Conservation (phyloP, 225 moss, liverwort and hornwort genomes). For the Climacium dendroides region DNA sequence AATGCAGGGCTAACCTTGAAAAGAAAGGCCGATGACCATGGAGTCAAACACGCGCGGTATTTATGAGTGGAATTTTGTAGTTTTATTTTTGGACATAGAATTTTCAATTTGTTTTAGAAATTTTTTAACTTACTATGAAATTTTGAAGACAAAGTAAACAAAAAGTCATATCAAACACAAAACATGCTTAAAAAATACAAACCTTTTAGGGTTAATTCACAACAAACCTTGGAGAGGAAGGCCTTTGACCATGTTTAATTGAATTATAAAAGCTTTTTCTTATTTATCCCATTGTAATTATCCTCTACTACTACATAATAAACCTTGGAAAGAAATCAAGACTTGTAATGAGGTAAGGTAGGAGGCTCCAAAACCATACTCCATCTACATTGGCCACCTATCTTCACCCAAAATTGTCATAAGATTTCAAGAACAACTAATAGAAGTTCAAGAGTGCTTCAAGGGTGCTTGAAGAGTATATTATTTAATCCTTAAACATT, state of each 20-base stretch:
- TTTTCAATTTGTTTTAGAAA: background rate
- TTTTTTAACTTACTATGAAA: background rate
- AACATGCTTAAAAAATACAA: too few relatives aligned
- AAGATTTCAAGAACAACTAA: background rate
- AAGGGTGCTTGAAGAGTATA: too few relatives aligned
- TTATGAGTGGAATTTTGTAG: background rate
- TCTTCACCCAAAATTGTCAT: background rate
- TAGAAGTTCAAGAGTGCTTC: background rate
- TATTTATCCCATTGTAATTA: background rate
- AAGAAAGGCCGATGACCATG: background rate
- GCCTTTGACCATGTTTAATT: background rate
- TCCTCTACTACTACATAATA: accelerated
- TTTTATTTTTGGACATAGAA: background rate
- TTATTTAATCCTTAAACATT: too few relatives aligned
- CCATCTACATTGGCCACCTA: background rate
- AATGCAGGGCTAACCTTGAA: background rate
- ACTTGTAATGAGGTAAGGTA: accelerated
- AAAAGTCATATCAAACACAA: background rate
- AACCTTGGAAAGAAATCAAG: background rate
- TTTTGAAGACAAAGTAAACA: background rate
- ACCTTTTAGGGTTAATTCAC: accelerated
- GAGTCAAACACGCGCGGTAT: too few relatives aligned
- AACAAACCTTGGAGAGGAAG: background rate
- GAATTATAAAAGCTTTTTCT: too few relatives aligned
- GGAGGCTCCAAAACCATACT: background rate